Evolutionary conservation across 2,329 filamentous ascomycete species (phyloP).

Genomic region (Tolypocladium sp.): DNA sequence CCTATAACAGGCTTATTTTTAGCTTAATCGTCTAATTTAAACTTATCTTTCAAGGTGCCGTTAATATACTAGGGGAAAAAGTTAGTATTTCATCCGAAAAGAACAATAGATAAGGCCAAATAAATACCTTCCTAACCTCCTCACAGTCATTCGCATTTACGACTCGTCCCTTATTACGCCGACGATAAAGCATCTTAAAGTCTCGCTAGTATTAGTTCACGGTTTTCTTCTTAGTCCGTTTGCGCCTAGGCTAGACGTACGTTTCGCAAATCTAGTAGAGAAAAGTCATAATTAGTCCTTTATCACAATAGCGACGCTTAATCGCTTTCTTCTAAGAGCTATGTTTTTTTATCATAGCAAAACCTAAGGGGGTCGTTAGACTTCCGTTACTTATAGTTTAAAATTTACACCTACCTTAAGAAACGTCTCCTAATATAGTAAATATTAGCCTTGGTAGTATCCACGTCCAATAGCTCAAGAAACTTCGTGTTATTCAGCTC

Average conservation of each 20-base stretch:
- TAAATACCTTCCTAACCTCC: not conserved
- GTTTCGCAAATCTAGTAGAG: conserved; percentile 13
- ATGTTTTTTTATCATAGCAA: conserved; percentile 1
- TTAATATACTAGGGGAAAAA: not conserved
- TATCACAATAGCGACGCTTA: conserved; percentile 8
- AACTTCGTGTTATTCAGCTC: too few relatives aligned
- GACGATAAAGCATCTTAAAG: conserved; percentile 13
- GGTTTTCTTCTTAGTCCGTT: conserved; percentile 7
- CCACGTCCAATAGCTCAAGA: conserved; percentile 6
- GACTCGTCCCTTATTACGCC: conserved; percentile 7
- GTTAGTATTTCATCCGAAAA: not conserved
- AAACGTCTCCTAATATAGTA: conserved; percentile 13
- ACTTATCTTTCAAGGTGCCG: not conserved
- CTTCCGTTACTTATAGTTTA: not conserved
- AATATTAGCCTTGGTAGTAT: conserved; percentile 12
- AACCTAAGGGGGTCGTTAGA: conserved; percentile 2
- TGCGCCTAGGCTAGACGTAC: conserved; percentile 6
- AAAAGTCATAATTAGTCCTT: conserved; percentile 15
- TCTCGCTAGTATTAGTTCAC: conserved; percentile 11
- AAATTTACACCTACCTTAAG: conserved; percentile 7
- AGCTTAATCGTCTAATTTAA: not conserved
- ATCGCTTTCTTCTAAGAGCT: conserved; percentile 8
- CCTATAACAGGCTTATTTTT: conserved; percentile 6
- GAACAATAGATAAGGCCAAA: not conserved
- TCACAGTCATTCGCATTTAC: conserved; percentile 7